A percentile compares a stretch with the other conserved stretches of the same genome.
Evolutionary conservation across 495 filamentous ascomycete genomes (phyloP).

Genomic region (Podospora appendiculata): DNA sequence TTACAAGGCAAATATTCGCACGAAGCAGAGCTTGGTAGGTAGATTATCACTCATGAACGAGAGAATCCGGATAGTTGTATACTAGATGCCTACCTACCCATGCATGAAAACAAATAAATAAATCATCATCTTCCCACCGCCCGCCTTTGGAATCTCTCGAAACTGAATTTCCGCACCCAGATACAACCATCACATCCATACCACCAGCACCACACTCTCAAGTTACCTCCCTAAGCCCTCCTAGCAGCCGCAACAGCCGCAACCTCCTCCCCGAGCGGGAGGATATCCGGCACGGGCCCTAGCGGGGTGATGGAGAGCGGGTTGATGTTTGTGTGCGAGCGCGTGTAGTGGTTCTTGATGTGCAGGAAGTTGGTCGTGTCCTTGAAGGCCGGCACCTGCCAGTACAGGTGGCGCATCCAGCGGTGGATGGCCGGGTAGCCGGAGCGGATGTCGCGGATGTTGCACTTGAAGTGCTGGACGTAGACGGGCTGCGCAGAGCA

Average conservation of each 20-base stretch:
- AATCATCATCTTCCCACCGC: no score
- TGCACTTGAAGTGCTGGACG: slow-evolving; percentile 61
- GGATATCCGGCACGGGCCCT: slow-evolving; percentile 57
- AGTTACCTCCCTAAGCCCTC: no score
- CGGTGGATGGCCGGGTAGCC: slow-evolving; percentile 62
- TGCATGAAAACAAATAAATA: no score
- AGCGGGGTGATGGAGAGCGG: slow-evolving; percentile 55
- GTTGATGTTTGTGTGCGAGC: slow-evolving; percentile 50
- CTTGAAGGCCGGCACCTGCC: slow-evolving; percentile 59
- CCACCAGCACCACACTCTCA: no score
- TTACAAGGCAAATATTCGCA: no score
- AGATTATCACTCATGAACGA: no score
- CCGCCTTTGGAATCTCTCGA: no score
- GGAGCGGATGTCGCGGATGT: slow-evolving; percentile 59
- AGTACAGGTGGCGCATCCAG: slow-evolving; percentile 68
- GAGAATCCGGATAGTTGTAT: no score
- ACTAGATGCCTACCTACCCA: no score
- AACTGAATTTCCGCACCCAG: no score
- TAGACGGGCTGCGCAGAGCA: slow-evolving; percentile 45
- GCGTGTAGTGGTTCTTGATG: slow-evolving; percentile 49
- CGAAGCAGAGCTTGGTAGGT: no score
- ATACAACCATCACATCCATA: no score
- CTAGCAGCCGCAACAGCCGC: slow-evolving; percentile 14
- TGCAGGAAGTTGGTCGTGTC: slow-evolving; percentile 62
- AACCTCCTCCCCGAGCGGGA: slow-evolving; percentile 37